Percentiles rank a stretch among this genome's conserved stretches.
Conservation (phyloP, 345 rosid genomes). For the Populus tremula region DNA sequence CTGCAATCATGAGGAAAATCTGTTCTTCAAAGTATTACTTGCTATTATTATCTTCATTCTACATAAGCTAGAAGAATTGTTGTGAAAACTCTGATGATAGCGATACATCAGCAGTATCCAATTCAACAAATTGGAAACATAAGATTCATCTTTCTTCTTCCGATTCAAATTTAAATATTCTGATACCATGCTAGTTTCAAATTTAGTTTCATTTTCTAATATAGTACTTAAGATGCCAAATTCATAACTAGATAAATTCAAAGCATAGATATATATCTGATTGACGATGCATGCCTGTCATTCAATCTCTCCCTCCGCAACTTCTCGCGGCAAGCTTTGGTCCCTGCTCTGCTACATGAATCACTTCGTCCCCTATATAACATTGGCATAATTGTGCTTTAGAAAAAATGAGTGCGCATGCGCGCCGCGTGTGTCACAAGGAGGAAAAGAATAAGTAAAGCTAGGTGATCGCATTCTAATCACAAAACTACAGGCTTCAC, state of each 20-base stretch:
- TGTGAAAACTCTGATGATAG: background rate
- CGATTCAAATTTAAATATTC: background rate
- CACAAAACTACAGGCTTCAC: background rate
- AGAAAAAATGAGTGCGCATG: background rate
- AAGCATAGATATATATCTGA: background rate
- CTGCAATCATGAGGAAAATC: slow-evolving; percentile 15
- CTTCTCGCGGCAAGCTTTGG: slow-evolving; percentile 35
- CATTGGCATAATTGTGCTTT: background rate
- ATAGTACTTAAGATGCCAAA: background rate
- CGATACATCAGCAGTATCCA: background rate
- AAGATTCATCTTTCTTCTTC: too few relatives aligned
- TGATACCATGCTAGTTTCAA: background rate
- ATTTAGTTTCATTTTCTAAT: background rate
- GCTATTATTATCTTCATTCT: background rate
- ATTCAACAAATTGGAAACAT: background rate
- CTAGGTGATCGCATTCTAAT: background rate
- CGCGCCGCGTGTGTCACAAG: background rate
- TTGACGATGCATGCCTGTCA: slow-evolving; percentile 23
- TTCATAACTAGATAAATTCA: background rate
- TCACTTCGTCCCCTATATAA: slow-evolving; percentile 20
- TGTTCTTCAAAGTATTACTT: background rate
- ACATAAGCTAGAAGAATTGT: background rate
- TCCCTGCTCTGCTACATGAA: slow-evolving; percentile 19
- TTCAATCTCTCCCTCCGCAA: slow-evolving; percentile 32
- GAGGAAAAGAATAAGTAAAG: background rate